These are phyloP conservation scores for Colletotrichum limetticola DNA, from an alignment of 2,329 filamentous ascomycete species.

Conservation along the genomic window DNA sequence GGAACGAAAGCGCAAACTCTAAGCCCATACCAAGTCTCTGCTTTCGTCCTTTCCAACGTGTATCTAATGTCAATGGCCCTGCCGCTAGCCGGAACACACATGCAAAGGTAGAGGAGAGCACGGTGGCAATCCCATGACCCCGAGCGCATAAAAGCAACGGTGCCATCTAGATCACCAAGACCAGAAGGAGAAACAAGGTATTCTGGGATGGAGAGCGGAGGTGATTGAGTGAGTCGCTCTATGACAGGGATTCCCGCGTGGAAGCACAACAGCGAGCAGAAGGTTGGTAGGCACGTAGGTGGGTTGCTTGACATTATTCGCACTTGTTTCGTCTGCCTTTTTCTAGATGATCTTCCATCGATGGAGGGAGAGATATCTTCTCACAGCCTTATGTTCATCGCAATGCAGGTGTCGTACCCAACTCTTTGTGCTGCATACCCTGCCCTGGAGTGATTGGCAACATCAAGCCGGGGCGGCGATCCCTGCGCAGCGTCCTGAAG, in stretches of 20 bases:
- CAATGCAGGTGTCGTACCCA: conserved; percentile 20
- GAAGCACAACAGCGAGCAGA: not conserved
- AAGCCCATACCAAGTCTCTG: conserved; percentile 3
- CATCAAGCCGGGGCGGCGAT: not conserved
- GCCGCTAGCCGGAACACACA: not conserved
- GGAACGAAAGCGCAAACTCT: conserved; percentile 28
- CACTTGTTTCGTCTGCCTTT: conserved; percentile 12
- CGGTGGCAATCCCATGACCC: conserved; percentile 14
- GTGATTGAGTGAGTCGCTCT: not conserved
- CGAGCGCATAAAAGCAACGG: conserved; percentile 14
- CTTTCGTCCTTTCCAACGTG: conserved; percentile 17
- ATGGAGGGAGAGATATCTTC: conserved; percentile 19
- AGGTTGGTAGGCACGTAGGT: not conserved
- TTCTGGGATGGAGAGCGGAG: not conserved
- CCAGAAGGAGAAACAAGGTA: not conserved
- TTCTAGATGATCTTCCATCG: not conserved
- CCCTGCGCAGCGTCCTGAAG: not conserved
- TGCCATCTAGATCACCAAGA: not conserved
- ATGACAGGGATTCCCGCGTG: not conserved
- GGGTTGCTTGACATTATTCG: not conserved
- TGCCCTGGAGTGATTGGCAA: not conserved
- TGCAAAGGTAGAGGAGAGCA: conserved; percentile 11
- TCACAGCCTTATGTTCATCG: conserved; percentile 22
- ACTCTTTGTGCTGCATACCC: not conserved
- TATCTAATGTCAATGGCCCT: conserved; percentile 9